Conservation (phyloP, 768 basidiomycete species). For the Calvatia gigantea region DNA sequence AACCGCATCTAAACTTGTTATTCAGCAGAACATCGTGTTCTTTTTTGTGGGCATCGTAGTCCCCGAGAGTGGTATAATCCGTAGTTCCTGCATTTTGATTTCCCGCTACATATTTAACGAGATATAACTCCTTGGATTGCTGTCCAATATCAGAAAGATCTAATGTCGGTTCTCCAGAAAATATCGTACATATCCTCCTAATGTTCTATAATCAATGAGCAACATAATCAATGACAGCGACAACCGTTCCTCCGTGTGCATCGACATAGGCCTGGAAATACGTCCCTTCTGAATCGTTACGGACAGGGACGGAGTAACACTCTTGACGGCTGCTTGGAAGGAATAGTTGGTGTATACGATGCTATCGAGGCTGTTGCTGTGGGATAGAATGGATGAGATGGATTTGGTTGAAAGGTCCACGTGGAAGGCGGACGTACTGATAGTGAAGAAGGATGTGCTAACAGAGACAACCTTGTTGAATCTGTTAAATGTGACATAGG, state of each 20-base stretch:
- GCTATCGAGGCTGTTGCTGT: slow-evolving; percentile 4
- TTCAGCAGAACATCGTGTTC: no score
- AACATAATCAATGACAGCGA: slow-evolving; percentile 43
- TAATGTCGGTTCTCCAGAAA: no score
- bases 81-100: no score
- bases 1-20: no score
- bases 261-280: slow-evolving; percentile 60
- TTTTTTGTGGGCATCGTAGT: no score
- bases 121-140: no score
- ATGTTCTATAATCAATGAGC: no score
- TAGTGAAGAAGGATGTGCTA: slow-evolving; percentile 30
- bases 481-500: slow-evolving; percentile 28
- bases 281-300: slow-evolving; percentile 29
- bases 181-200: not conserved
- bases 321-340: slow-evolving; percentile 2
- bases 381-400: not conserved
- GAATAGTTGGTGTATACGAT: not conserved
- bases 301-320: slow-evolving; percentile 30
- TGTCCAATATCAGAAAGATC: no score
- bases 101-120: no score
- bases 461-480: slow-evolving; percentile 27
- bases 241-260: slow-evolving; percentile 44
- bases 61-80: no score
- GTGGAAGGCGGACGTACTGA: slow-evolving; percentile 18
- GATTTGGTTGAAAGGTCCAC: not conserved